Evolutionary conservation across 2,329 filamentous ascomycete species (phyloP), one percentile per base, ranked within the genome.

Genomic region (Aspergillus pseudoterreus): DNA sequence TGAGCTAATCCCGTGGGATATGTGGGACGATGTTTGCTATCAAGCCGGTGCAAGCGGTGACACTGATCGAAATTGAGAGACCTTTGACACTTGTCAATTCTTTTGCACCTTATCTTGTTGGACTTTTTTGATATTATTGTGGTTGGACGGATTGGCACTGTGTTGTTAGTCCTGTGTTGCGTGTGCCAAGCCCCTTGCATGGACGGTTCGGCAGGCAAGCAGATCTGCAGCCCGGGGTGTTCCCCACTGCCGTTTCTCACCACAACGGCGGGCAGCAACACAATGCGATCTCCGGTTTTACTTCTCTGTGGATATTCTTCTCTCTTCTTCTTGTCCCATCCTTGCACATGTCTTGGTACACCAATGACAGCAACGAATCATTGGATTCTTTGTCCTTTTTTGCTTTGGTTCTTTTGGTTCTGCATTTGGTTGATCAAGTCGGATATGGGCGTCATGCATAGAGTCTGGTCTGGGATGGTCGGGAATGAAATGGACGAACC

Each of bases 281-380:
- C 44, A 9, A n/a, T 33, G 27, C 8, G 27, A 11, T 22, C 6
- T 30, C 27, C 11, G 8, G 27, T 30, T 55, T 41, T 42, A 42
- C 51, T 57, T 60, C 47, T 50, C 45, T 60, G 59, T 60, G 59
- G 51, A 61, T 61, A 61, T 60, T 61, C 33, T 6, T 53, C 22
- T 44, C 38, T 22, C 22, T 22, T 27, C 19, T 14, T 32, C 22
- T 44, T 47, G 19, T 30, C 27, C 27, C n/a, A 12, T 14, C 22
- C 24, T 54, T 30, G 17, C 41, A 30, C 38, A 45, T 36, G 42
- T 54, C 39, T 24, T 44, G 51, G 51, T 50, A 47, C 21, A 39
- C 22, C 51, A 55, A 50, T 53, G 50, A 49, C 53, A 61, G 49
- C 53, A 50, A 58, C 53, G 50, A 58, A 49, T 45, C 45, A 46